These are phyloP conservation scores for Glycine soja DNA, from an alignment of 306 rosid species.

Conservation along the genomic window DNA sequence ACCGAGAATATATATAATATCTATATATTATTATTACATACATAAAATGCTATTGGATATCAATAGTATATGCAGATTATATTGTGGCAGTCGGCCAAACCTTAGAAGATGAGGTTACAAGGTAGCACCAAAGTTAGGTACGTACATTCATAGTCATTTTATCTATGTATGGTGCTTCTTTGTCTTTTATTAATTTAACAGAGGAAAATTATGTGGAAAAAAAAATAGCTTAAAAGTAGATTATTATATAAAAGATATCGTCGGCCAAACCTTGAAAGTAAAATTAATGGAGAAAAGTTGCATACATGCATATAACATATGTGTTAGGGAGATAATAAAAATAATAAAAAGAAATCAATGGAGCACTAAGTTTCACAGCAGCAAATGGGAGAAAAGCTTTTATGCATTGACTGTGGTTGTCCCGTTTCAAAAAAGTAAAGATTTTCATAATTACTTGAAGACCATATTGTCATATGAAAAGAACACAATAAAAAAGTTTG, in stretches of 20 bases:
- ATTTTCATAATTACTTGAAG: slow-evolving; percentile 47
- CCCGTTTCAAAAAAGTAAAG: slow-evolving; percentile 46
- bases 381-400: slow-evolving; percentile 44
- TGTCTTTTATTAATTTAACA: background rate
- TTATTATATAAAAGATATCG: slow-evolving; percentile 13
- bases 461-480: slow-evolving; percentile 12
- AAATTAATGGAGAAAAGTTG: slow-evolving; percentile 37
- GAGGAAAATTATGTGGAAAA: background rate
- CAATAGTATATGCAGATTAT: slow-evolving; percentile 18
- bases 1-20: background rate
- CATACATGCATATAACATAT: too few relatives aligned
- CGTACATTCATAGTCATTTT: slow-evolving; percentile 22
- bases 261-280: slow-evolving; percentile 52
- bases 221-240: background rate
- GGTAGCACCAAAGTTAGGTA: slow-evolving; percentile 37
- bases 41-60: background rate
- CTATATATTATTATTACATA: too few relatives aligned
- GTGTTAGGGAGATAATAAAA: background rate
- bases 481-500: background rate
- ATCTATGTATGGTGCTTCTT: background rate
- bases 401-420: slow-evolving; percentile 46
- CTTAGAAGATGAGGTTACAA: slow-evolving; percentile 10
- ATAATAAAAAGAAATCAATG: background rate
- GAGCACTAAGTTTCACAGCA: slow-evolving; percentile 46
- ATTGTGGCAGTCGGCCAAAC: slow-evolving; percentile 55